Conservation (phyloP, 2,329 filamentous ascomycete genomes). For the Aspergillus sp. region DNA sequence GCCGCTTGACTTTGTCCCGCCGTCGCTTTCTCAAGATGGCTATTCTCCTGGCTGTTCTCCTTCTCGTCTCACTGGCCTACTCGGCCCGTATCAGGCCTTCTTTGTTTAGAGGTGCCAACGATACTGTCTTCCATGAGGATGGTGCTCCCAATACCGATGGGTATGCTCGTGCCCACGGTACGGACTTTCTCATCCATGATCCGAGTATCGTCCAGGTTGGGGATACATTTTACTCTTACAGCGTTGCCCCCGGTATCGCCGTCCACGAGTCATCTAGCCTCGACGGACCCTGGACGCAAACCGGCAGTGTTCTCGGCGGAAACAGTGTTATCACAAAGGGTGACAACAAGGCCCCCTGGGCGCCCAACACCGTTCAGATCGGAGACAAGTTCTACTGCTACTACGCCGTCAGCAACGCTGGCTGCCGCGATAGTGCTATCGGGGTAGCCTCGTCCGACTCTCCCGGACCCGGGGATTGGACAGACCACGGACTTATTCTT, state of each 20-base stretch:
- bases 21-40: constrained; percentile 10
- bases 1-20: neutral
- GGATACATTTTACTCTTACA: constrained; percentile 32
- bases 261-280: constrained; percentile 30
- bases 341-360: constrained; percentile 43
- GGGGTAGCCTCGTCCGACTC: constrained; percentile 55
- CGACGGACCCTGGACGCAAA: constrained; percentile 30
- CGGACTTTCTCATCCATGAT: constrained; percentile 30
- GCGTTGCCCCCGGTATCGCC: constrained; percentile 32
- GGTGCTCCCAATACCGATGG: neutral
- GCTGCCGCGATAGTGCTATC: constrained; percentile 62
- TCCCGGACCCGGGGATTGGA: constrained; percentile 34
- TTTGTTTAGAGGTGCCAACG: neutral
- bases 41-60: neutral
- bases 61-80: neutral
- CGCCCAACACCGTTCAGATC: constrained; percentile 61
- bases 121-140: neutral
- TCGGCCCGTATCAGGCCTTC: neutral
- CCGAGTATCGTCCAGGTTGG: constrained; percentile 30
- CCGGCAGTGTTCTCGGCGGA: constrained; percentile 21
- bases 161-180: constrained; percentile 8
- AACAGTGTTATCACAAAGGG: constrained; percentile 35
- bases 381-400: constrained; percentile 62
- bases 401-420: constrained; percentile 64
- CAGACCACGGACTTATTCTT: constrained; percentile 37